Conservation (phyloP, 1,284 basidiomycete species). For the Kwoniella shivajii region DNA sequence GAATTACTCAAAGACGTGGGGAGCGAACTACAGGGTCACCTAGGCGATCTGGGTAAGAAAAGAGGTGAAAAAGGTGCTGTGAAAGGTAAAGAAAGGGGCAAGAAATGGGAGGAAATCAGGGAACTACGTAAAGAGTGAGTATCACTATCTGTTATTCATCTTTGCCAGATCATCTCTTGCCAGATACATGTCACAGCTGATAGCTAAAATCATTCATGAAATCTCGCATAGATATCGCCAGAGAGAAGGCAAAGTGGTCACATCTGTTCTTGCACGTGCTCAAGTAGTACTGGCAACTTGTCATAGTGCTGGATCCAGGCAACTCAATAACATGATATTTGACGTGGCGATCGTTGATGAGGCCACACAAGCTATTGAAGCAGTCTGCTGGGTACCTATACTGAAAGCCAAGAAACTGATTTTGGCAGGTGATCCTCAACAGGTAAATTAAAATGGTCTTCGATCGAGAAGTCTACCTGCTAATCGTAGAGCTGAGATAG, state of each 20-base stretch:
- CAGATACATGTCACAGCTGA: too few relatives aligned
- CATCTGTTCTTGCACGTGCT: slow-evolving; percentile 59
- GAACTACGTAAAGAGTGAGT: slow-evolving; percentile 85
- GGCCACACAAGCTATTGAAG: slow-evolving; percentile 94
- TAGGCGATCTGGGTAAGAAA: slow-evolving; percentile 71
- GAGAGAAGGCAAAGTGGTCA: slow-evolving; percentile 80
- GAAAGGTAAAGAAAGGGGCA: slow-evolving; percentile 69
- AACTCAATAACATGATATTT: slow-evolving; percentile 73
- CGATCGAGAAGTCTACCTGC: too few relatives aligned
- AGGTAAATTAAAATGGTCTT: slow-evolving; percentile 49
- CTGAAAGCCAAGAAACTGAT: slow-evolving; percentile 83
- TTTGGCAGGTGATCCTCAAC: slow-evolving; percentile 85
- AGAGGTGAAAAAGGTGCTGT: slow-evolving; percentile 69
- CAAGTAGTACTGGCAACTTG: slow-evolving; percentile 89
- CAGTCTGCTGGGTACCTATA: slow-evolving; percentile 95
- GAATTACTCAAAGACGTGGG: slow-evolving; percentile 82
- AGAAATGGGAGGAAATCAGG: slow-evolving; percentile 88
- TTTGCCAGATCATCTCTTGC: too few relatives aligned
- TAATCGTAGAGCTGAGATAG: slow-evolving; percentile 32
- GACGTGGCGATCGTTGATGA: slow-evolving; percentile 95
- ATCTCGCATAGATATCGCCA: slow-evolving; percentile 71
- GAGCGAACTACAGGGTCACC: slow-evolving; percentile 70
- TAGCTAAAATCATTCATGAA: neutral
- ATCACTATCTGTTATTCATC: too few relatives aligned
- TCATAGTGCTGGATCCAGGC: slow-evolving; percentile 81